phyloP scores from a whole-genome alignment of 495 filamentous ascomycete species.

The Penicillium paxilli region DNA sequence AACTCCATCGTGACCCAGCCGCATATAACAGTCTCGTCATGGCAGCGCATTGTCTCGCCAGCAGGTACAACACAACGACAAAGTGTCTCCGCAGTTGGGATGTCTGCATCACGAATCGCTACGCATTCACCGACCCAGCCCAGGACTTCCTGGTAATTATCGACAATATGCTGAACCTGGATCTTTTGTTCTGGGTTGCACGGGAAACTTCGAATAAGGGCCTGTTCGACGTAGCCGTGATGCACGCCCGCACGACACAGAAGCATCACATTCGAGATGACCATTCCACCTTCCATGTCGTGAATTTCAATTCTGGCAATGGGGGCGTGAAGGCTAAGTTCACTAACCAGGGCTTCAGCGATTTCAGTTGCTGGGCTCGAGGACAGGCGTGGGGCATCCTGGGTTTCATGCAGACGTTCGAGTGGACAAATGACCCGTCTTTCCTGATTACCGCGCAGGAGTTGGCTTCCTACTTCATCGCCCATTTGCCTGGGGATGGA shows the following conservation, averaged over 20 bases:
- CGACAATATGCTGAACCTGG: constrained; percentile 50
- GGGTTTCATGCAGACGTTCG: constrained; percentile 43
- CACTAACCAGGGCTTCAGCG: constrained; percentile 42
- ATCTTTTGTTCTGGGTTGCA: constrained; percentile 45
- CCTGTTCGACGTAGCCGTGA: constrained; percentile 32
- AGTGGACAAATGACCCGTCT: constrained; percentile 34
- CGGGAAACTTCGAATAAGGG: constrained; percentile 25
- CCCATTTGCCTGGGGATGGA: constrained; percentile 16
- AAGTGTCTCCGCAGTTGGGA: constrained; percentile 43
- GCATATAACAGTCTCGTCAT: constrained; percentile 29
- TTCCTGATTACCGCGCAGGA: constrained; percentile 36
- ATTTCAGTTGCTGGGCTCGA: constrained; percentile 43
- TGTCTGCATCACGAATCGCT: constrained; percentile 29
- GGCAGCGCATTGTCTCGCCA: constrained; percentile 37
- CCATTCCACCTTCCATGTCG: constrained; percentile 37
- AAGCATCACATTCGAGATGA: constrained; percentile 36
- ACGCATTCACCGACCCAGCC: constrained; percentile 28
- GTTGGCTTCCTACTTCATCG: constrained; percentile 8
- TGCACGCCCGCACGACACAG: constrained; percentile 35
- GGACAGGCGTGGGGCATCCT: constrained; percentile 49
- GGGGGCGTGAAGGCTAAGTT: constrained; percentile 31
- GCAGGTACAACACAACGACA: constrained; percentile 30
- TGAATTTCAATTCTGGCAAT: constrained; percentile 35
- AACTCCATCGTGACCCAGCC: constrained; percentile 30
- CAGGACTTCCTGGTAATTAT: constrained; percentile 42